Evolutionary conservation across 352 stramenopile species (phyloP).

Genomic region (Phytophthora sansomeana): DNA sequence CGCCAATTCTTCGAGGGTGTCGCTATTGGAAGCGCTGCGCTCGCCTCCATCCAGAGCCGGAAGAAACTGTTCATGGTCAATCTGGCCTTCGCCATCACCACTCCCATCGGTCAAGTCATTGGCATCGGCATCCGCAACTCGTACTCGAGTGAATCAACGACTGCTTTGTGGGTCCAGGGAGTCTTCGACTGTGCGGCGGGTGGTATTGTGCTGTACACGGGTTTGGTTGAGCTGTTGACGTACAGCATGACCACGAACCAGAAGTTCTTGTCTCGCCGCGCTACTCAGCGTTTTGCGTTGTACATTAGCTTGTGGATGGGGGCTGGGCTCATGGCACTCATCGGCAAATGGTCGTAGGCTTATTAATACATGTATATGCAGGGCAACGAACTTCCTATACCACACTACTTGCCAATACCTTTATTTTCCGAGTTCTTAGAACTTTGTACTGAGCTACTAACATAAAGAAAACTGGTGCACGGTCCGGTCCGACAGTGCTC

Average conservation of each 20-base stretch:
- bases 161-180: conserved; percentile 67
- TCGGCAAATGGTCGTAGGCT: conserved; percentile 68
- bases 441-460: neutral
- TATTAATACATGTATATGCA: too few relatives aligned
- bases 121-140: conserved; percentile 63
- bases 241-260: conserved; percentile 75
- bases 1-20: conserved; percentile 85
- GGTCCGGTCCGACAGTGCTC: conserved; percentile 13
- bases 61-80: conserved; percentile 55
- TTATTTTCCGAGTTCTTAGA: neutral
- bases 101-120: conserved; percentile 60
- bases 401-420: neutral
- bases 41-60: conserved; percentile 39
- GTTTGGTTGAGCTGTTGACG: conserved; percentile 71
- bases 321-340: conserved; percentile 61
- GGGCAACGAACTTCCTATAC: neutral
- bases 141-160: conserved; percentile 55
- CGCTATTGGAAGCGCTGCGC: conserved; percentile 54
- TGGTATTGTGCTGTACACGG: conserved; percentile 77
- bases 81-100: conserved; percentile 63
- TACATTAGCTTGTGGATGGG: conserved; percentile 58
- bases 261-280: conserved; percentile 47
- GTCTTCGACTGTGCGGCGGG: conserved; percentile 71
- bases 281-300: conserved; percentile 41
- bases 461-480: neutral